These are phyloP conservation scores for Hortiboletus rubellus DNA, from an alignment of 1,284 basidiomycete species.

Conservation along the genomic window DNA sequence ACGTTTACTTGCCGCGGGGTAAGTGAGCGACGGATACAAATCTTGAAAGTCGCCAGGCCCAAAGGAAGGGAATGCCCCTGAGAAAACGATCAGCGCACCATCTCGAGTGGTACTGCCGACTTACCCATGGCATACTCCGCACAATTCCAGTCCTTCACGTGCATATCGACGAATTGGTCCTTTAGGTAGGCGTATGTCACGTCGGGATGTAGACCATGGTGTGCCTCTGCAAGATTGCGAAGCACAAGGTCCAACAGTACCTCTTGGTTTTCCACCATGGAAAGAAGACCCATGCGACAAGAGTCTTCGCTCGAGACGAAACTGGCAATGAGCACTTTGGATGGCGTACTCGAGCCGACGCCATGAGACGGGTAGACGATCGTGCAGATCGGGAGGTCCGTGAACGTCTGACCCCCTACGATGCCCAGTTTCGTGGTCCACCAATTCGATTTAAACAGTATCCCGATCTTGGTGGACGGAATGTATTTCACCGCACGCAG, in stretches of 20 bases:
- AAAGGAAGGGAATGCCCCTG: conserved; percentile 16
- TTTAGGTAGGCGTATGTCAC: conserved; percentile 1
- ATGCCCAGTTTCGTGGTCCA: conserved; percentile 32
- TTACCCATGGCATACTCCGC: conserved; percentile 10
- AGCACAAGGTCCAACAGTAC: conserved; percentile 15
- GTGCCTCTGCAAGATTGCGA: conserved; percentile 16
- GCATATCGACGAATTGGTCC: no score
- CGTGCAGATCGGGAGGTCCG: conserved; percentile 36
- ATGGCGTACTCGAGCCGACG: conserved; percentile 23
- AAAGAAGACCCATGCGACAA: conserved; percentile 8
- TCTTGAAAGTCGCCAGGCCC: conserved; percentile 13
- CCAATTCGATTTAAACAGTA: conserved; percentile 38
- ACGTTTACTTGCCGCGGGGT: conserved; percentile 10
- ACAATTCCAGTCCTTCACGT: neutral
- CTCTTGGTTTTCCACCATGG: neutral
- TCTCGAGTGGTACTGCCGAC: neutral
- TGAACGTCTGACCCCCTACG: conserved; percentile 35
- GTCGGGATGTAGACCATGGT: conserved; percentile 2
- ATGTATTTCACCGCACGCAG: conserved; percentile 3
- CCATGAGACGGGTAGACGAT: conserved; percentile 41
- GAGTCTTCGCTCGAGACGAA: conserved; percentile 2
- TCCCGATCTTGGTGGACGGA: conserved; percentile 29
- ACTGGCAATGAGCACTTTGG: conserved; percentile 17
- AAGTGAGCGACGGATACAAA: conserved; percentile 12
- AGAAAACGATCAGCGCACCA: neutral